These are phyloP conservation scores for Fusarium drepaniforme DNA, from an alignment of 2,329 filamentous ascomycete species.

Conservation along the genomic window DNA sequence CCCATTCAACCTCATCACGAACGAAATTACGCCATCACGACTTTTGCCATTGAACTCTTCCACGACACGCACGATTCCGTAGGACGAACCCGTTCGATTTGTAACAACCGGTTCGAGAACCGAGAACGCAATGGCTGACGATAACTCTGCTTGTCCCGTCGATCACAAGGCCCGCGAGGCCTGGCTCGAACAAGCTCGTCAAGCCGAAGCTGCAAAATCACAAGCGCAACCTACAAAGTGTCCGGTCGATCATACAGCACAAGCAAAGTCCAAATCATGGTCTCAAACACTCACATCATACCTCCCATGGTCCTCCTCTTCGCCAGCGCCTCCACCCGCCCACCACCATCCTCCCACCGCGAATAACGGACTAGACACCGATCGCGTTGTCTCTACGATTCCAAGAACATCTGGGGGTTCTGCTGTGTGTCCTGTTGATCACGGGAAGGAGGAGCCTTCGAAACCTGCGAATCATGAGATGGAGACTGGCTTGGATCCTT, in stretches of 20 bases:
- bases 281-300: slow-evolving; percentile 56
- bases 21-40: slow-evolving; percentile 33
- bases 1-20: slow-evolving; percentile 27
- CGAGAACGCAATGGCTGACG: slow-evolving; percentile 44
- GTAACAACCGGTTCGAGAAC: neutral
- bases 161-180: slow-evolving; percentile 89
- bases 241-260: slow-evolving; percentile 50
- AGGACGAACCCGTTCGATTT: neutral
- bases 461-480: slow-evolving; percentile 77
- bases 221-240: slow-evolving; percentile 44
- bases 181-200: slow-evolving; percentile 80
- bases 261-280: slow-evolving; percentile 55
- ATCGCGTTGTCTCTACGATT: slow-evolving; percentile 84
- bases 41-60: neutral
- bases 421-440: slow-evolving; percentile 54
- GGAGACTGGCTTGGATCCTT: slow-evolving; percentile 78
- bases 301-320: slow-evolving; percentile 54
- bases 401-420: slow-evolving; percentile 67
- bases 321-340: slow-evolving; percentile 34
- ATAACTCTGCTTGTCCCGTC: slow-evolving; percentile 77
- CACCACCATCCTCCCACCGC: slow-evolving; percentile 21
- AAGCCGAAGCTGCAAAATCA: slow-evolving; percentile 57
- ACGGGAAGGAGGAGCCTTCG: slow-evolving; percentile 42
- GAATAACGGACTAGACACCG: slow-evolving; percentile 65
- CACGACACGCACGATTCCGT: neutral